Base-by-base conservation (phyloP, 768 basidiomycete species). In the Russula foetens region DNA sequence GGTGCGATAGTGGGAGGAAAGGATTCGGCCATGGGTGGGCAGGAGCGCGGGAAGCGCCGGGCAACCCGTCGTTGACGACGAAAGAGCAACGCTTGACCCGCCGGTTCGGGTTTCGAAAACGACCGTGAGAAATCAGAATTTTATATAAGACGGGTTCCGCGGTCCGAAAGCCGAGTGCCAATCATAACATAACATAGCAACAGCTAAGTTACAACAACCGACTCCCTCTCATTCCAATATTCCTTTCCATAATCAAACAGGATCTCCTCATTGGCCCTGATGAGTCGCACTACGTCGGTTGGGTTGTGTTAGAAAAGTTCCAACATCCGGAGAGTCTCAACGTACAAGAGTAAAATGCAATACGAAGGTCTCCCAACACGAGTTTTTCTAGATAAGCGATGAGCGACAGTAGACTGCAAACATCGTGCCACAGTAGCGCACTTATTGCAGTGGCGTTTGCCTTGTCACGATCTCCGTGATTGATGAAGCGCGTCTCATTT, bases 401-500 rank as follows among this genome's bases (percentile, higher is more conserved):
- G 33, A 35, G 52, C 23, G 14, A 45, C 28, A n/a, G 47, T 24
- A 35, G 17, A 29, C 38, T 23, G 28, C 29, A 21, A 19, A 48
- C 24, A 8, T 48, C 12, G 38, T 17, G 39, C n/a, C 11, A n/a
- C 9, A 44, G 23, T 43, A 21, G 61, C 75, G 28, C 64, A 84
- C 84, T 75, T 57, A 59, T 66, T 0, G 82, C 82, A 1, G 61
- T 52, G 60, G 79, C 81, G 65, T 85, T 88, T 3, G 72, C 68
- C 19, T 47, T 63, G 52, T 60, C 59, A 35, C 52, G 38, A 50
- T 48, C 65, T 23, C 74, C 72, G 58, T 90, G 88, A 66, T 91
- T 86, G 55, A 90, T 81, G 65, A 83, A 89, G 15, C 86, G 76
- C n/a, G 85, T 75, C 43, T 77, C 74, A 59, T 89, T 89, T 4